These are phyloP conservation scores for Euphorbia pulcherrima DNA, from an alignment of 345 rosid species.

Conservation along the genomic window DNA sequence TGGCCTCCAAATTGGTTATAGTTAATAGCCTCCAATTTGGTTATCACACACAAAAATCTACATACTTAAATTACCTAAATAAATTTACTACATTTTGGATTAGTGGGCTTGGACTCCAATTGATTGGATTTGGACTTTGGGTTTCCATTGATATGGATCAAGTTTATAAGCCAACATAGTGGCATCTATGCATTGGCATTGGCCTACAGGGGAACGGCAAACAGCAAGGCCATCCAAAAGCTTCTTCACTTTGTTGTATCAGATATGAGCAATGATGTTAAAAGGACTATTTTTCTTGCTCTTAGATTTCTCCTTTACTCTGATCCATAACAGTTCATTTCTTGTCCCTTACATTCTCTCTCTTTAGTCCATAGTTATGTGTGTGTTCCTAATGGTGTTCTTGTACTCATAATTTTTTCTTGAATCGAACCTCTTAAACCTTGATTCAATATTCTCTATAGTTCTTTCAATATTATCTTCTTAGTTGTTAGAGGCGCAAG, in stretches of 20 bases:
- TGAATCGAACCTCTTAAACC: neutral
- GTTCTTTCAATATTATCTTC: neutral
- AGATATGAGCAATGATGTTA: conserved; percentile 95
- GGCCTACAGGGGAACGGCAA: conserved; percentile 97
- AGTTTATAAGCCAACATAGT: too few species aligned
- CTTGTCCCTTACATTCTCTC: neutral
- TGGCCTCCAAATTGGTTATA: too few species aligned
- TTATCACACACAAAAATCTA: too few species aligned
- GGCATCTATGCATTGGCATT: conserved; percentile 98
- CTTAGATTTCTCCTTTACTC: conserved; percentile 97
- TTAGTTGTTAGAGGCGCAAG: too few species aligned
- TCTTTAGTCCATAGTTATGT: neutral
- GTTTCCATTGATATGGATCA: too few species aligned
- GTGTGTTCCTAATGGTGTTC: neutral
- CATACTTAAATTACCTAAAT: too few species aligned
- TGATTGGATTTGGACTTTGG: too few species aligned
- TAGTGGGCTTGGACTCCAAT: too few species aligned
- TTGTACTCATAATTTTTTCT: neutral
- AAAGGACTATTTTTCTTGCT: conserved; percentile 96
- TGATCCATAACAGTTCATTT: conserved; percentile 90
- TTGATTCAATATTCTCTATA: neutral
- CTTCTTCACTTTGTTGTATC: conserved; percentile 97
- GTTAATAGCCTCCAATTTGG: too few species aligned
- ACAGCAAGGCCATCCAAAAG: conserved; percentile 98
- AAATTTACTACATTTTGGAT: too few species aligned